These are phyloP conservation scores for Debaryomyces prosopidis DNA, from an alignment of 805 yeast genomes.

Conservation along the genomic window DNA sequence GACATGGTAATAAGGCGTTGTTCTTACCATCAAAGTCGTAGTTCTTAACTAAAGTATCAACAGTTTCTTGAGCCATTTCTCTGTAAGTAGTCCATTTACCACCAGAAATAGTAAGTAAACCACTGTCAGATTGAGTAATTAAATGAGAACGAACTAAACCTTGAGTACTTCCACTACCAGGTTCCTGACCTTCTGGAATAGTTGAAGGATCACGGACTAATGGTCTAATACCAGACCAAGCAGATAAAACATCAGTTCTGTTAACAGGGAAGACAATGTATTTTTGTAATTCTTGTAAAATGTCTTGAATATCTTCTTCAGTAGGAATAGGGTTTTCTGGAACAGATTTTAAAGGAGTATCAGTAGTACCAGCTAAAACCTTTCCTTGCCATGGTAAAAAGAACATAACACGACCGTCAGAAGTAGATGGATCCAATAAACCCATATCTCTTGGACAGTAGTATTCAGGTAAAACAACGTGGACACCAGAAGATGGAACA, in stretches of 20 bases:
- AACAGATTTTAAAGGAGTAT: slow-evolving; percentile 72
- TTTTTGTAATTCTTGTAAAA: slow-evolving; percentile 82
- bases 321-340: slow-evolving; percentile 80
- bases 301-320: slow-evolving; percentile 87
- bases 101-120: slow-evolving; percentile 87
- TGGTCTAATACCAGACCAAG: slow-evolving; percentile 98
- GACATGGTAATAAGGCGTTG: slow-evolving; percentile 40
- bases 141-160: slow-evolving; percentile 90
- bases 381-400: slow-evolving; percentile 98
- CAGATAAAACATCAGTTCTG: slow-evolving; percentile 87
- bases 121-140: slow-evolving; percentile 68
- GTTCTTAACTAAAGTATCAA: slow-evolving; percentile 63
- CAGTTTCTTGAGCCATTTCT: slow-evolving; percentile 96
- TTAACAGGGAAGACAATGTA: slow-evolving; percentile 86
- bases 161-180: slow-evolving; percentile 59
- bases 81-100: slow-evolving; percentile 99
- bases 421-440: slow-evolving; percentile 84
- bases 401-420: slow-evolving; percentile 96
- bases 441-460: slow-evolving; percentile 89
- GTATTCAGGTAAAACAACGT: slow-evolving; percentile 86
- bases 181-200: slow-evolving; percentile 43
- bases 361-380: slow-evolving; percentile 95
- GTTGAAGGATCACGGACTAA: slow-evolving; percentile 79
- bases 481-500: slow-evolving; percentile 94
- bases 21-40: slow-evolving; percentile 38